phyloP scores from a whole-genome alignment of 2,329 filamentous ascomycete genomes.

The Neonectria faginata region DNA sequence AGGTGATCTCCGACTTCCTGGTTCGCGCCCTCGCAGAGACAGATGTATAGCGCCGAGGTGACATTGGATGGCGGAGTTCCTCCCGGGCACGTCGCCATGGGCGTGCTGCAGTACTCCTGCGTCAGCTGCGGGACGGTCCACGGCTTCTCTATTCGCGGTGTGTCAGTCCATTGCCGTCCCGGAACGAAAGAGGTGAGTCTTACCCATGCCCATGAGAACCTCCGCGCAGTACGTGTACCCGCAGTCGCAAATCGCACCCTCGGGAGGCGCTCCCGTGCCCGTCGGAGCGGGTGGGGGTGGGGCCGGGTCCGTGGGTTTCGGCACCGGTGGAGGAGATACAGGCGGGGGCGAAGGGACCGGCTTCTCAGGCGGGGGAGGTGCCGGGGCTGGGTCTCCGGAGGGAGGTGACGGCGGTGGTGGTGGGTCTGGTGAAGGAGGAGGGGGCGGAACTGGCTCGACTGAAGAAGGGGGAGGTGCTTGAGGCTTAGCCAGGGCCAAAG shows the following conservation, averaged over 20 bases:
- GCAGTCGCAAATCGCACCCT: conserved; percentile 54
- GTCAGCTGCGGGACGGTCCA: conserved; percentile 51
- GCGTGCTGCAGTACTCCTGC: conserved; percentile 53
- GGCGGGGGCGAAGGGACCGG: conserved; percentile 23
- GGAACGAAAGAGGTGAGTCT: background rate
- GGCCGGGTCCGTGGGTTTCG: conserved; percentile 36
- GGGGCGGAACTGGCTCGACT: conserved; percentile 30
- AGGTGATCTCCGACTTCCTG: conserved; percentile 50
- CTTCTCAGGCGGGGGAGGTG: conserved; percentile 1
- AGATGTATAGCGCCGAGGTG: conserved; percentile 53
- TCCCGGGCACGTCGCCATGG: conserved; percentile 50
- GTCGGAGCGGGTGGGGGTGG: conserved; percentile 38
- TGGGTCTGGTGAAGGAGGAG: conserved; percentile 20
- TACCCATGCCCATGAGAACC: conserved; percentile 54
- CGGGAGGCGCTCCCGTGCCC: conserved; percentile 35
- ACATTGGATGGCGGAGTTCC: conserved; percentile 48
- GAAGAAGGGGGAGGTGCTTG: conserved; percentile 34
- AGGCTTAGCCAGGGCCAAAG: conserved; percentile 43
- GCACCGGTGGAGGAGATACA: conserved; percentile 37
- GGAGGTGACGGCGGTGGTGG: conserved; percentile 9
- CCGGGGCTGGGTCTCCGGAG: conserved; percentile 19
- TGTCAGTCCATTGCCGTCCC: background rate
- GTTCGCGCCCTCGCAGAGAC: conserved; percentile 51
- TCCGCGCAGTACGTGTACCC: conserved; percentile 57
- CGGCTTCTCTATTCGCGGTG: conserved; percentile 44